Percentiles rank a stretch among this genome's conserved stretches.
phyloP scores from a whole-genome alignment of 495 filamentous ascomycete species.

The Podospora pseudopauciseta region DNA sequence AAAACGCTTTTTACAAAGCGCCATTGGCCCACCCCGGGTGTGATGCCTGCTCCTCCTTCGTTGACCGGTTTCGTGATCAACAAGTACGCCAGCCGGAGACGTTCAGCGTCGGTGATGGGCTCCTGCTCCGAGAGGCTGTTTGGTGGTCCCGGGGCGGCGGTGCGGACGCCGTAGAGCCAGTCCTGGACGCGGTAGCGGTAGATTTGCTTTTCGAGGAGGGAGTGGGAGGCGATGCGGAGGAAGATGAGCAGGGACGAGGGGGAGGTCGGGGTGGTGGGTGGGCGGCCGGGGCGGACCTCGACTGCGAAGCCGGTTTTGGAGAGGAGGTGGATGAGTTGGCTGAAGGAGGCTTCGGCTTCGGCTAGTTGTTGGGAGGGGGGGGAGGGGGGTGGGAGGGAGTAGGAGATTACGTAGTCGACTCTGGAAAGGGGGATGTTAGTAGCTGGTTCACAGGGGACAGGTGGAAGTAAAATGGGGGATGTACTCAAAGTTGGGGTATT shows the following conservation, averaged over 20 bases:
- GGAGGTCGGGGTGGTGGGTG: constrained; percentile 61
- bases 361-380: constrained; percentile 39
- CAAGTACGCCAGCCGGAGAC: constrained; percentile 76
- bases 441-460: constrained; percentile 11
- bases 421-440: constrained; percentile 31
- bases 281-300: constrained; percentile 79
- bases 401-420: constrained; percentile 92
- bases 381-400: constrained; percentile 54
- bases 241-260: constrained; percentile 78
- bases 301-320: constrained; percentile 72
- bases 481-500: constrained; percentile 26
- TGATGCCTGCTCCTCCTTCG: constrained; percentile 89
- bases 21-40: constrained; percentile 77
- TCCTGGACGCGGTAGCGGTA: constrained; percentile 80
- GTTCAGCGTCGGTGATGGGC: constrained; percentile 81
- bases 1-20: constrained; percentile 80
- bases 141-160: constrained; percentile 68
- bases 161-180: constrained; percentile 89
- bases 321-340: constrained; percentile 68
- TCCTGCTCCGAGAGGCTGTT: constrained; percentile 56
- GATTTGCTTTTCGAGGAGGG: constrained; percentile 58
- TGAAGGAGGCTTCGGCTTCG: constrained; percentile 67
- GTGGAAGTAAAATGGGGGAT: neutral
- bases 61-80: constrained; percentile 77
- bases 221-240: constrained; percentile 66